These are phyloP conservation scores for Pyricularia sp. DNA, from an alignment of 2,329 filamentous ascomycete genomes.

Conservation along the genomic window DNA sequence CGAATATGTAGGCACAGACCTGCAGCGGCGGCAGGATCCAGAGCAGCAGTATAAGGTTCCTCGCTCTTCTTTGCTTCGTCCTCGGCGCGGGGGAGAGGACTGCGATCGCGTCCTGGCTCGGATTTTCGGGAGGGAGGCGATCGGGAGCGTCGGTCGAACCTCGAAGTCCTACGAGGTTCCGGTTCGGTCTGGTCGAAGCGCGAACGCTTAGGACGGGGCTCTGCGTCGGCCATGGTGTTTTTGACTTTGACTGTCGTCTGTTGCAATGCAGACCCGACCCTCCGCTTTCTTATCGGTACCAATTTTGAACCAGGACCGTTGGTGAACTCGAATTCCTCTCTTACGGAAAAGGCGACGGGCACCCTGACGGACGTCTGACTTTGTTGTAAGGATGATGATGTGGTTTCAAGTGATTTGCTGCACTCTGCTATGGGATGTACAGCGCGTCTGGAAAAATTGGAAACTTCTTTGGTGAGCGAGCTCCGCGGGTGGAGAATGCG, in stretches of 20 bases:
- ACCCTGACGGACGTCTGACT: neutral
- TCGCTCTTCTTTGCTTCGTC: slow-evolving; percentile 13
- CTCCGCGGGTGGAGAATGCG: neutral
- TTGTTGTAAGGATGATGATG: neutral
- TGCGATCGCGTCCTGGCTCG: slow-evolving; percentile 66
- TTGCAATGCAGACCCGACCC: neutral
- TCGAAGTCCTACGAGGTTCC: slow-evolving; percentile 55
- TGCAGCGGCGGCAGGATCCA: slow-evolving; percentile 65
- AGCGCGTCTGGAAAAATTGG: neutral
- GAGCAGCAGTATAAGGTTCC: slow-evolving; percentile 28
- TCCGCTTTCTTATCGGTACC: neutral
- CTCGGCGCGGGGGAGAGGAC: slow-evolving; percentile 47
- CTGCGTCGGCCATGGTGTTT: slow-evolving; percentile 58
- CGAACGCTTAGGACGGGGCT: slow-evolving; percentile 68
- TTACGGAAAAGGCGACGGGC: neutral
- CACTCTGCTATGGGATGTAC: neutral
- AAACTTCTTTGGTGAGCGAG: neutral
- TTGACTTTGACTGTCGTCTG: neutral
- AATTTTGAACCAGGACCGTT: neutral
- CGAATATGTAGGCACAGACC: slow-evolving; percentile 34
- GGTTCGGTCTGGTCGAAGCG: slow-evolving; percentile 89
- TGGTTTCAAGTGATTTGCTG: neutral
- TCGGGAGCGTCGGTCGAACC: slow-evolving; percentile 85
- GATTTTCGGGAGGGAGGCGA: slow-evolving; percentile 58
- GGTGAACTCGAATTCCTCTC: neutral